Percentiles rank a stretch among this genome's conserved stretches.
phyloP scores from a whole-genome alignment of 345 rosid species.

The Garcia nutans region DNA sequence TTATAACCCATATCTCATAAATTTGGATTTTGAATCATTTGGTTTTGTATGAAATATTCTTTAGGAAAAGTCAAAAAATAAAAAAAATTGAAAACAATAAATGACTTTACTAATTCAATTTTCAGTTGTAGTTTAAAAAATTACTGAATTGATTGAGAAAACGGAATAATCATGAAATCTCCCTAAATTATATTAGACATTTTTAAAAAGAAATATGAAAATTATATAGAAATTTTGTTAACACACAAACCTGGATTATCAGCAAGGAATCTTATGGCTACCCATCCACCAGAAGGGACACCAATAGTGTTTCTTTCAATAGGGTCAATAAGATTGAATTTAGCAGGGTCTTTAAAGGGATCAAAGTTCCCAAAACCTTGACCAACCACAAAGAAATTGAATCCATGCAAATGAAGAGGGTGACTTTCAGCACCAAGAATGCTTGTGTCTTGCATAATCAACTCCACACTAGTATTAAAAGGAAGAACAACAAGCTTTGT shows the following conservation, averaged over 20 bases:
- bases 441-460: slow-evolving; percentile 30
- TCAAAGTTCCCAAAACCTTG: slow-evolving; percentile 30
- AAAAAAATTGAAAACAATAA: too few relatives aligned
- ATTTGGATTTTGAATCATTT: too few relatives aligned
- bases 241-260: slow-evolving; percentile 12
- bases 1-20: too few relatives aligned
- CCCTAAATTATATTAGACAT: too few relatives aligned
- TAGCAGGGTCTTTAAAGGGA: slow-evolving; percentile 25
- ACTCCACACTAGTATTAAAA: slow-evolving; percentile 31
- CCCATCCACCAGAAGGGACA: slow-evolving; percentile 14
- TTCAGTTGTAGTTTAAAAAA: too few relatives aligned
- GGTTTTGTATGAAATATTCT: too few relatives aligned
- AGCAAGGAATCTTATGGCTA: slow-evolving; percentile 7
- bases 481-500: slow-evolving; percentile 22
- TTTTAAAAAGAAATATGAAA: too few relatives aligned
- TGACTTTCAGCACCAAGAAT: slow-evolving; percentile 35
- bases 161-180: too few relatives aligned
- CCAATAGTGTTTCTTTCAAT: slow-evolving; percentile 14
- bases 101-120: too few relatives aligned
- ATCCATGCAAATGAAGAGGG: slow-evolving; percentile 34
- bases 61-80: too few relatives aligned
- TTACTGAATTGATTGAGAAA: too few relatives aligned
- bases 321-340: slow-evolving; percentile 26
- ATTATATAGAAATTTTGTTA: too few relatives aligned
- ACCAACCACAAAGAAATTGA: slow-evolving; percentile 27